phyloP scores from a whole-genome alignment of 305 asterid species.

The Fraxinus albicans region DNA sequence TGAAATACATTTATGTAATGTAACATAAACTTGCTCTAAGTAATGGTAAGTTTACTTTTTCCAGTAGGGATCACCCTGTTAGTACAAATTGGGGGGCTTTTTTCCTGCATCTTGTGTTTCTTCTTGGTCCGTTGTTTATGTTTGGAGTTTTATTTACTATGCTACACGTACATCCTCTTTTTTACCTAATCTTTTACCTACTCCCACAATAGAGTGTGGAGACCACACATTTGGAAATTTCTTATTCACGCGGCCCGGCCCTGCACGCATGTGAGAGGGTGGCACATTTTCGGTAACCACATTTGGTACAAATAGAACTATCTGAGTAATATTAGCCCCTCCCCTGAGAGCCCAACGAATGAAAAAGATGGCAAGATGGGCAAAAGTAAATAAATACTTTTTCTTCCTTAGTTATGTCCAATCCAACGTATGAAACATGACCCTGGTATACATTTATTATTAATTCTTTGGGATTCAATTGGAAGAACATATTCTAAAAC shows the following conservation, averaged over 20 bases:
- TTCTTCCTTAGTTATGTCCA: background rate
- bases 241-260: too few relatives aligned
- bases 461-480: background rate
- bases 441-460: background rate
- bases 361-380: background rate
- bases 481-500: background rate
- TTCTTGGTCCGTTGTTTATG: background rate
- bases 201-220: too few relatives aligned
- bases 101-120: background rate
- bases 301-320: too few relatives aligned
- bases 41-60: background rate
- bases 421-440: background rate
- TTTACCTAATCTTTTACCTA: too few relatives aligned
- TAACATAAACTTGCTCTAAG: background rate
- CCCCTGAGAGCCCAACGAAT: background rate
- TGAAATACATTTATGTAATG: background rate
- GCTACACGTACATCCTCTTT: too few relatives aligned
- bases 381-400: background rate
- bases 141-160: background rate
- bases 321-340: background rate
- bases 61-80: background rate
- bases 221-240: too few relatives aligned
- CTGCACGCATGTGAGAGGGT: too few relatives aligned
- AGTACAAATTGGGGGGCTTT: background rate
- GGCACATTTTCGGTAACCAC: too few relatives aligned